phyloP scores from a whole-genome alignment of 2,329 filamentous ascomycete species.

The Pseudogymnoascus sp. region DNA sequence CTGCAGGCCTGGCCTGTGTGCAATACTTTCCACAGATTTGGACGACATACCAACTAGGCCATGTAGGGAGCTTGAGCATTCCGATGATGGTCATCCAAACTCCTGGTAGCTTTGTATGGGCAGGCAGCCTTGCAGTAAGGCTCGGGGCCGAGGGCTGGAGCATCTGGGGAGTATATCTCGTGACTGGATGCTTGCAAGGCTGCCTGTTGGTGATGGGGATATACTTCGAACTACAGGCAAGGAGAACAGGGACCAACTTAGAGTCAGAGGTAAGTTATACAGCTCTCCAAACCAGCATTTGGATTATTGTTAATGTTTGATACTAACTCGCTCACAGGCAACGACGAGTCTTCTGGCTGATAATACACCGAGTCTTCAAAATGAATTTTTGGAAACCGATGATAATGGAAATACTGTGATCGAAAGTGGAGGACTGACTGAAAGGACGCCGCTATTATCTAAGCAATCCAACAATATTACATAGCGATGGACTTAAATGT shows the following conservation, averaged over 20 bases:
- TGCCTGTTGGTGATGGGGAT: constrained; percentile 71
- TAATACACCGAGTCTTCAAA: not conserved
- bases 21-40: constrained; percentile 95
- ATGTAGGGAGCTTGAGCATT: constrained; percentile 85
- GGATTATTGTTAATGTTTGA: not conserved
- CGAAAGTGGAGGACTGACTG: constrained; percentile 18
- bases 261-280: not conserved
- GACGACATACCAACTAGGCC: constrained; percentile 77
- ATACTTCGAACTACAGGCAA: constrained; percentile 52
- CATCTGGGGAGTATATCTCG: constrained; percentile 83
- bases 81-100: constrained; percentile 99
- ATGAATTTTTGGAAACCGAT: constrained; percentile 17
- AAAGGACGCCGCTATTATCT: constrained; percentile 19
- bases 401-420: constrained; percentile 20
- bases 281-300: not conserved
- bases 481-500: not conserved
- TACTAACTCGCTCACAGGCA: not conserved
- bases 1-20: constrained; percentile 68
- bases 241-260: not conserved
- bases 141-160: constrained; percentile 84
- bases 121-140: constrained; percentile 69
- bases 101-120: constrained; percentile 84
- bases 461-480: constrained; percentile 12
- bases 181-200: constrained; percentile 81
- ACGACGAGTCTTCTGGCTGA: not conserved